Base-by-base conservation (phyloP, 345 rosid species). In the Melaleuca quinquenervia region DNA sequence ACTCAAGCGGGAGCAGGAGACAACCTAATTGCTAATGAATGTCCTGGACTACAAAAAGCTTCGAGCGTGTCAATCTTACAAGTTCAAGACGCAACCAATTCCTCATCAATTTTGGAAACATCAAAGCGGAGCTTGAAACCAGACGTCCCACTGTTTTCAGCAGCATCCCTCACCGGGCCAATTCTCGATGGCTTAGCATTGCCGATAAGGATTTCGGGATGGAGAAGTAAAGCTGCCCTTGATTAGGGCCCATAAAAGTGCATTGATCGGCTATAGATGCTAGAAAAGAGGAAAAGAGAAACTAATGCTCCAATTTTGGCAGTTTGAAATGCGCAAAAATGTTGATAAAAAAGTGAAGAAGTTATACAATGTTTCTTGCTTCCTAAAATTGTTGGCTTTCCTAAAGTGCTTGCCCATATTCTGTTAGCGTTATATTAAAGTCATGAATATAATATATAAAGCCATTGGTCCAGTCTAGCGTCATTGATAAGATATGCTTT, bases 151-250 rank as follows among this genome's bases (percentile, higher is more conserved):
- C 91, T 91, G 60, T 88, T 93, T 41, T 91, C 95, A 45, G 82
- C 86, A 1, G 92, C 88, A 50, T 91, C 91, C 50, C 91, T 93
- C 24, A 49, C 91, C 1, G 88, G 87, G 84, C 93, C 94, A 50
- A 89, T 91, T 52, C 91, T 92, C 86, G 93, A 92, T 82, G 92
- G 93, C 52, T 87, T 92, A 50, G 91, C 94, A 3, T 91, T 91
- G 90, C 92, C 93, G 29, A 89, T 89, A 45, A 86, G 45, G 20
- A 32, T 70, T 70, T 70, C 90, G 9, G 90, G 91, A 29, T 90
- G 93, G 58, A 78, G 89, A 87, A 84, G 90, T 84, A 92, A 92
- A 89, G 90, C 94, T 29, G 94, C 94, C 52, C 91, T 90, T 50
- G 94, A 92, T 89, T 92, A 89, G 89, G 56, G 21, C 52, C 14